Evolutionary conservation across 148 eudicot genomes (phyloP).

Genomic region (Cornus suecica): DNA sequence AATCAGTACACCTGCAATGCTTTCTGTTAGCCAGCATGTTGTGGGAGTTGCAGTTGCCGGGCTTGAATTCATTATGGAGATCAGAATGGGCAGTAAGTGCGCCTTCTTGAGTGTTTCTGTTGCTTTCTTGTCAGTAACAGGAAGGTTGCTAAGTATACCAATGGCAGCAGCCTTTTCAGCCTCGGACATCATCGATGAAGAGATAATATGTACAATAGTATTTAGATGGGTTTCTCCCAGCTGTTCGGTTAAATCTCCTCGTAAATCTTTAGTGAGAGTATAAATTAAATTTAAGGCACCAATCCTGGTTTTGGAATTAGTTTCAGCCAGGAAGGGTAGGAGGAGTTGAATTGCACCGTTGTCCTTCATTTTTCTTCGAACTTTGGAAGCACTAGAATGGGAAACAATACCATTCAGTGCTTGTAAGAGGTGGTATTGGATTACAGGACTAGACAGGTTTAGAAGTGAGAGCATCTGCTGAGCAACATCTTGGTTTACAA

Average conservation of each 20-base stretch:
- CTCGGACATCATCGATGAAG: conserved; percentile 45
- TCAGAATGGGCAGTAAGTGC: conserved; percentile 50
- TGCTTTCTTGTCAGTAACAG: conserved; percentile 47
- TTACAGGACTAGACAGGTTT: conserved; percentile 57
- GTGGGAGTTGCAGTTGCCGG: conserved; percentile 25
- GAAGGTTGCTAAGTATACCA: conserved; percentile 70
- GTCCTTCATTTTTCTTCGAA: conserved; percentile 54
- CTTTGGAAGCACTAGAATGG: conserved; percentile 45
- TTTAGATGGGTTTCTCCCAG: conserved; percentile 46
- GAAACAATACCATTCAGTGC: conserved; percentile 61
- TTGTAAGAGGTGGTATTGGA: conserved; percentile 55
- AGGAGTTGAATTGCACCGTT: conserved; percentile 64
- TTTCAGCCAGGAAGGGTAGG: conserved; percentile 55
- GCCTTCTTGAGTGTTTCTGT: conserved; percentile 54
- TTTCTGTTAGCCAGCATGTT: conserved; percentile 40
- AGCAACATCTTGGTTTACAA: conserved; percentile 55
- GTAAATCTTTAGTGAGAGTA: conserved; percentile 47
- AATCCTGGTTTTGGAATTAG: conserved; percentile 39
- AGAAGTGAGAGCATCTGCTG: conserved; percentile 79
- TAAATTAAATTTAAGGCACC: conserved; percentile 52
- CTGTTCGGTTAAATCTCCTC: conserved; percentile 38
- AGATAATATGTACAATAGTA: conserved; percentile 38
- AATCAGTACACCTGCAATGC: conserved; percentile 50
- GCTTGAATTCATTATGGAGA: conserved; percentile 41
- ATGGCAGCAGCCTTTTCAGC: conserved; percentile 62